A percentile compares a stretch with the other conserved stretches of the same genome.
phyloP scores from a whole-genome alignment of 495 filamentous ascomycete genomes.

The Hypoxylon subgilvum region DNA sequence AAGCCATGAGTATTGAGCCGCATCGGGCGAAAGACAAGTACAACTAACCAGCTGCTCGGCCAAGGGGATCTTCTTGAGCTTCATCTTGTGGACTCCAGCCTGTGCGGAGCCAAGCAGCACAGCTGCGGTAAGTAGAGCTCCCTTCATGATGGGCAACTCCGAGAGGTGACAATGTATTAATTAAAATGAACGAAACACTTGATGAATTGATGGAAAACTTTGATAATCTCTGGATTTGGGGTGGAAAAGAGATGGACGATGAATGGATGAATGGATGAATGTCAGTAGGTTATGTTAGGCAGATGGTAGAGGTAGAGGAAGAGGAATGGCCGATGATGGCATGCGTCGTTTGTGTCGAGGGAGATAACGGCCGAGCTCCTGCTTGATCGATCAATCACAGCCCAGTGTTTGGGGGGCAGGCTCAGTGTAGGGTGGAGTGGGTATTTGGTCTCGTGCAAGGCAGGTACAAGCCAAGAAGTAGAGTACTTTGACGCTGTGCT shows the following conservation, averaged over 20 bases:
- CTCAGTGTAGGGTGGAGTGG: conserved; percentile 19
- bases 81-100: conserved; percentile 88
- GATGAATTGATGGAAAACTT: conserved; percentile 9
- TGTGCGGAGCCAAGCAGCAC: conserved; percentile 82
- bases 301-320: conserved; percentile 12
- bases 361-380: conserved; percentile 34
- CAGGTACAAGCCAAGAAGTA: conserved; percentile 13
- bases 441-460: conserved; percentile 29
- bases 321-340: conserved; percentile 35
- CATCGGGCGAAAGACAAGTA: background rate
- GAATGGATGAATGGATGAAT: conserved; percentile 12
- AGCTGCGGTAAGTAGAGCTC: conserved; percentile 72
- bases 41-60: conserved; percentile 85
- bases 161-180: conserved; percentile 10
- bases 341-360: conserved; percentile 14
- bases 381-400: conserved; percentile 19
- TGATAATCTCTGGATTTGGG: conserved; percentile 13
- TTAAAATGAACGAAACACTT: conserved; percentile 14
- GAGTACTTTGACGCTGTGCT: conserved; percentile 20
- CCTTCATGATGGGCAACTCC: conserved; percentile 74
- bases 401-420: conserved; percentile 13
- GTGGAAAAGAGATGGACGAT: conserved; percentile 11
- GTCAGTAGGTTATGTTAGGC: conserved; percentile 10
- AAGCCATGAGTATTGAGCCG: conserved; percentile 25
- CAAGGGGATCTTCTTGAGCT: conserved; percentile 94